Conservation (phyloP, 768 basidiomycete species). For the Termitomyces sp. region DNA sequence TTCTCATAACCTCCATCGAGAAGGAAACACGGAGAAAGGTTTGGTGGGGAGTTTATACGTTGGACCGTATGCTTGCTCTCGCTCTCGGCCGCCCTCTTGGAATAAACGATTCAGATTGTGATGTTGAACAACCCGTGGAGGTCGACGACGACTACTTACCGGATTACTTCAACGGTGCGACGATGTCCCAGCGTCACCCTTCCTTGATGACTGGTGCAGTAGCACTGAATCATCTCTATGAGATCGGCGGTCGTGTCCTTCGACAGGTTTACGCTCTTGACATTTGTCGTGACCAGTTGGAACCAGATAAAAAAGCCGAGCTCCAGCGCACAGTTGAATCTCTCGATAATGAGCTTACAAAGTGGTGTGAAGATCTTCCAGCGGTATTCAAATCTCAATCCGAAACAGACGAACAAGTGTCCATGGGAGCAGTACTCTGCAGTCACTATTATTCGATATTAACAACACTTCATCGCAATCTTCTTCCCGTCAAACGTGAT, state of each 20-base stretch:
- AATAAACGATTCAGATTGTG: conserved; percentile 86
- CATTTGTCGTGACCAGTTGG: conserved; percentile 66
- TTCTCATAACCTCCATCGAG: conserved; percentile 67
- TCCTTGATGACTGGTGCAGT: conserved; percentile 82
- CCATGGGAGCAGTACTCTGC: conserved; percentile 82
- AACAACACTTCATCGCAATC: conserved; percentile 85
- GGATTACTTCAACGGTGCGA: conserved; percentile 67
- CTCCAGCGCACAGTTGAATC: conserved; percentile 76
- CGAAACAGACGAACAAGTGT: conserved; percentile 74
- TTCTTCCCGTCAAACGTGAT: conserved; percentile 76
- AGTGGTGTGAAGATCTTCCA: conserved; percentile 83
- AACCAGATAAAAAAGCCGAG: conserved; percentile 70
- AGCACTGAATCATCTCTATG: conserved; percentile 73
- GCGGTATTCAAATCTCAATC: conserved; percentile 70
- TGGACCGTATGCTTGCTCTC: conserved; percentile 91
- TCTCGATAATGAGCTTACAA: conserved; percentile 70
- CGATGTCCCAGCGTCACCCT: conserved; percentile 49
- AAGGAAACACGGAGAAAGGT: conserved; percentile 89
- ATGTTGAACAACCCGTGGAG: conserved; percentile 80
- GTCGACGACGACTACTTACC: conserved; percentile 77
- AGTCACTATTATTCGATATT: conserved; percentile 88
- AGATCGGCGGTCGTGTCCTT: conserved; percentile 80
- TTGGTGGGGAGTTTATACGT: conserved; percentile 91
- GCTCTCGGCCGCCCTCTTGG: conserved; percentile 87
- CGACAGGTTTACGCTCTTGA: conserved; percentile 82